Base-by-base conservation (phyloP, 2,329 filamentous ascomycete genomes). In the Exophiala bonariae region DNA sequence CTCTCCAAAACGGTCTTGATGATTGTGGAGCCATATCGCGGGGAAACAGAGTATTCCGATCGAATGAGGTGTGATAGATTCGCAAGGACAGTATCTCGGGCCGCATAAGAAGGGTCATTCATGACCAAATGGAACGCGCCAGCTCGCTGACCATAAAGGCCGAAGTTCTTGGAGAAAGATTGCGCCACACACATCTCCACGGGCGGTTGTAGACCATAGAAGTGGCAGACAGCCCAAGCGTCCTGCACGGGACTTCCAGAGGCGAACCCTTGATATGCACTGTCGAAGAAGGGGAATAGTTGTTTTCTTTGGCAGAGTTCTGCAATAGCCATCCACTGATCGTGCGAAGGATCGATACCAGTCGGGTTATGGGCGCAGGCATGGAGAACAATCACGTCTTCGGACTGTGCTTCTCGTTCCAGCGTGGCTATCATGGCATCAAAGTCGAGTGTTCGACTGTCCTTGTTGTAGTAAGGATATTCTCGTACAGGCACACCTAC, bases 221-320 rank as follows among this genome's bases (percentile, higher is more conserved):
- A 96, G 78, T 96, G 87, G 58, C 89, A 86, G 54, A 97, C 83
- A 11, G 92, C 89, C 76, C 85, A 89, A 52, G 88, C 89, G 66
- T 99, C 93, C 50, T 85, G 82, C 60, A 82, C 81, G 28, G 95
- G 80, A 64, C 93, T 85, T 41, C 93, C 93, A 2, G 92, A 95
- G 2, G 92, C 92, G 65, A 97, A 99, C 36, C 93, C 93, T 19
- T 97, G 93, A 77, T 99, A 99, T 47, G 93, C 93, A 57, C 83
- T 89, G 77, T 99, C 93, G 73, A 99, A 97, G 81, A 99, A 97
- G 62, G 93, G 92, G 75, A 99, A 96, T 70, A 95, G 92, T 55
- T 81, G 81, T 72, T 86, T 89, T 62, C 81, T 70, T 61, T 80
- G 81, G 69, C 97, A 83, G 35, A 96, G 70, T 34, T 77, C 69